phyloP scores from a whole-genome alignment of 345 rosid species.

The Eucalyptus caleyi region DNA sequence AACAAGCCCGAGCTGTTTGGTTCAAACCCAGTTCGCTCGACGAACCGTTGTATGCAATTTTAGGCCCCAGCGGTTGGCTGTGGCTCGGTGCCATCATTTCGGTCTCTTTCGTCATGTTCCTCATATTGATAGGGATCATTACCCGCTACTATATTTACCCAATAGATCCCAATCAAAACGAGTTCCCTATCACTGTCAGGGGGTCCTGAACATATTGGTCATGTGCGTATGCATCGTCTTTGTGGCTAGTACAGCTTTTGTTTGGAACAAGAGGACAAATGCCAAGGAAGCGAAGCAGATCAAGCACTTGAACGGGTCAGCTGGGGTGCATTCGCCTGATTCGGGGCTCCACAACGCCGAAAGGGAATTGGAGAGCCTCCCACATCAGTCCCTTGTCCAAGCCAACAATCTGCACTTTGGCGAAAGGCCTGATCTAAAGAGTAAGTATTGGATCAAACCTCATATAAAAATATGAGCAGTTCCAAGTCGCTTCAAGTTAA shows the following conservation, averaged over 20 bases:
- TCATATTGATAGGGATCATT: constrained; percentile 40
- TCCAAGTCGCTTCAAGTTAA: background rate
- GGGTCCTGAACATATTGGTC: constrained; percentile 19
- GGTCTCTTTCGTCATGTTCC: constrained; percentile 50
- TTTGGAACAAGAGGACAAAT: constrained; percentile 46
- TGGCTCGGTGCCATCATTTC: constrained; percentile 59
- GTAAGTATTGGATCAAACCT: constrained; percentile 16
- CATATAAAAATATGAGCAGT: background rate
- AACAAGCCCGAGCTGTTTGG: constrained; percentile 19
- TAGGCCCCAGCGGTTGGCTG: constrained; percentile 70
- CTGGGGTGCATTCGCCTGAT: background rate
- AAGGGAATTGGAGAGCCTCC: constrained; percentile 52
- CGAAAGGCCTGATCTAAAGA: constrained; percentile 52
- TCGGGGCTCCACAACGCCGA: background rate
- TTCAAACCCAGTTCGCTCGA: constrained; percentile 52
- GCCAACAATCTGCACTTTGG: constrained; percentile 44
- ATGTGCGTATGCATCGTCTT: constrained; percentile 30
- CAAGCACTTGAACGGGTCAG: constrained; percentile 10
- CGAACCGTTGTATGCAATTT: constrained; percentile 33
- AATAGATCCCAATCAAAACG: constrained; percentile 21
- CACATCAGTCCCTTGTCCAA: constrained; percentile 28
- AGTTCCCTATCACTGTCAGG: constrained; percentile 8
- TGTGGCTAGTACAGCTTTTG: constrained; percentile 35
- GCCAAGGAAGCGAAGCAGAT: constrained; percentile 17
- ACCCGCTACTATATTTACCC: constrained; percentile 48